Percentiles rank a stretch among this genome's conserved stretches.
Conservation (phyloP, 495 filamentous ascomycete genomes). For the Hypoxylon trugodes region DNA sequence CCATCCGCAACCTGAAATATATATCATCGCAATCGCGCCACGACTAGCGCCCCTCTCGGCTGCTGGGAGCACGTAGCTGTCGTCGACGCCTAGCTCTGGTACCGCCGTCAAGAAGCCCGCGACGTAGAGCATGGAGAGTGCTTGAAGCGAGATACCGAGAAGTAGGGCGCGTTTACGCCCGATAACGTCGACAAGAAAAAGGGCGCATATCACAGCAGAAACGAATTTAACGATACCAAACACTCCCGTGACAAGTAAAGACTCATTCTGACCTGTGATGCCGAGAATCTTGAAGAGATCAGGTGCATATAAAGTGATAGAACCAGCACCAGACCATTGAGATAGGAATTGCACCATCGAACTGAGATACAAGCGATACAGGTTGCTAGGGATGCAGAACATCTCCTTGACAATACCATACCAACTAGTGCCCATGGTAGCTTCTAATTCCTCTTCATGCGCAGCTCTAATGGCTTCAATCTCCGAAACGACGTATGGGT, state of each 20-base stretch:
- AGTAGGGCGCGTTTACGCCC: constrained; percentile 75
- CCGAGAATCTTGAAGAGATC: constrained; percentile 73
- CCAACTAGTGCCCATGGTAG: constrained; percentile 63
- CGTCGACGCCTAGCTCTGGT: constrained; percentile 52
- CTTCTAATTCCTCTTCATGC: constrained; percentile 63
- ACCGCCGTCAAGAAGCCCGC: constrained; percentile 69
- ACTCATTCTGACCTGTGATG: constrained; percentile 66
- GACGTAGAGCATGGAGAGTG: constrained; percentile 72
- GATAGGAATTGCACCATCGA: constrained; percentile 67
- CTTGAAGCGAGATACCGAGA: constrained; percentile 69
- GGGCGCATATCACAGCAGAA: constrained; percentile 68
- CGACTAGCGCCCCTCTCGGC: constrained; percentile 50
- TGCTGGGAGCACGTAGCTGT: constrained; percentile 40
- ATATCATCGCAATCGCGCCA: constrained; percentile 72
- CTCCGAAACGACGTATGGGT: constrained; percentile 60
- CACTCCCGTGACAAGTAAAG: constrained; percentile 71
- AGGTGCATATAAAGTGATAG: constrained; percentile 72
- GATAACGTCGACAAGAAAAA: constrained; percentile 78
- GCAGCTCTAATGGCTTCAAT: constrained; percentile 58
- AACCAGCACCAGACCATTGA: constrained; percentile 75
- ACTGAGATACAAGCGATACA: constrained; percentile 69
- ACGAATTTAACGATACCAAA: constrained; percentile 76
- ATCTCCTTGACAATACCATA: constrained; percentile 67
- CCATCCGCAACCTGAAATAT: constrained; percentile 72
- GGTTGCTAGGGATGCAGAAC: constrained; percentile 65